Evolutionary conservation across 2,329 filamentous ascomycete genomes (phyloP).

Genomic region (Orbilia blumenaviensis): DNA sequence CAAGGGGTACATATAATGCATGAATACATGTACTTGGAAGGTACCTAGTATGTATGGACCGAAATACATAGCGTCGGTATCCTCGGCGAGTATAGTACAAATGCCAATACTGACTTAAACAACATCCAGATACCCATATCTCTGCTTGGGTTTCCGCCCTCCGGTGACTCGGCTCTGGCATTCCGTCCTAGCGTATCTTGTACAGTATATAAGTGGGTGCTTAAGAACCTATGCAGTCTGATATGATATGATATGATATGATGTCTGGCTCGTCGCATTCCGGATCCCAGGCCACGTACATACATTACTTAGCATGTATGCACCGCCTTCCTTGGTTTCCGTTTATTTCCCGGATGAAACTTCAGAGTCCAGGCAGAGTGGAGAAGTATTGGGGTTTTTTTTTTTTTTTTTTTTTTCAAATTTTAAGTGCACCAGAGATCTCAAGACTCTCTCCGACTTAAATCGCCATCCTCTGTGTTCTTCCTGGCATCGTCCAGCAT

Average conservation of each 20-base stretch:
- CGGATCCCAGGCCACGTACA: neutral
- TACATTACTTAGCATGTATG: no score
- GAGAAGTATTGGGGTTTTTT: slow-evolving; percentile 59
- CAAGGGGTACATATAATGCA: no score
- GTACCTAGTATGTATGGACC: no score
- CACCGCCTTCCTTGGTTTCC: neutral
- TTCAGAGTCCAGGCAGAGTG: slow-evolving; percentile 56
- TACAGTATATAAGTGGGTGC: neutral
- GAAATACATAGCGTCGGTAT: no score
- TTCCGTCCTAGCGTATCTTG: neutral
- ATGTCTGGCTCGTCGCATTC: neutral
- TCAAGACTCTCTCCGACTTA: slow-evolving; percentile 59
- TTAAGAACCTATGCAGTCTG: neutral
- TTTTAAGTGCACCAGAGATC: no score
- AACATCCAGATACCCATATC: no score
- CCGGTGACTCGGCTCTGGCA: no score
- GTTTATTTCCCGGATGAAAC: neutral
- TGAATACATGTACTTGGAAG: no score
- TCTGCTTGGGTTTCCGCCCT: no score
- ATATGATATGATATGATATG: neutral
- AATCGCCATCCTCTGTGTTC: slow-evolving; percentile 85
- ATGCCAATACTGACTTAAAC: no score
- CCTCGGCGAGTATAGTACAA: no score
- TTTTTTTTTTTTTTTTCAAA: slow-evolving; percentile 57
- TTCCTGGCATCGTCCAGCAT: slow-evolving; percentile 91